Conservation (phyloP, 169 alveolate genomes). For the Plasmodium vinckei region DNA sequence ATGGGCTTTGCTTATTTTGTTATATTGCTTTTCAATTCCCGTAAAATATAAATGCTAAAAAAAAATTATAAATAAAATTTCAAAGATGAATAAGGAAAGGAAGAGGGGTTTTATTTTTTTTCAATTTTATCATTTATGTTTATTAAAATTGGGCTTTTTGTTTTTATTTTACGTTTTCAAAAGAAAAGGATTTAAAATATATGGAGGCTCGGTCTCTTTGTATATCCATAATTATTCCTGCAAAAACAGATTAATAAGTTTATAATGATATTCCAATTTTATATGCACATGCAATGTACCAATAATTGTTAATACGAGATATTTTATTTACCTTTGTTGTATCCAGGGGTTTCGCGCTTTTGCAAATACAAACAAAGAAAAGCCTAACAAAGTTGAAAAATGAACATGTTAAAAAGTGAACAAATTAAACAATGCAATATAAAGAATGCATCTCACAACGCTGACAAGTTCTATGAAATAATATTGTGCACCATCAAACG, state of each 20-base stretch:
- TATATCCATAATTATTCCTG: slow-evolving; percentile 75
- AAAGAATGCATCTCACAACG: no score
- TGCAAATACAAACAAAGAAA: slow-evolving; percentile 72
- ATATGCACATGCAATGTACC: background rate
- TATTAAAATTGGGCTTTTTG: no score
- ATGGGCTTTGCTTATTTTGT: slow-evolving; percentile 43
- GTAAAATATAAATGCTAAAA: slow-evolving; percentile 21
- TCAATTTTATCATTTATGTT: no score
- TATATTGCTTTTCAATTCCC: slow-evolving; percentile 35
- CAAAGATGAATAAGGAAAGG: background rate
- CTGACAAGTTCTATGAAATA: no score
- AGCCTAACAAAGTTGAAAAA: slow-evolving; percentile 28
- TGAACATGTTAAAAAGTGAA: no score
- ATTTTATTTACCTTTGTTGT: slow-evolving; percentile 20
- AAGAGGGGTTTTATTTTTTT: background rate
- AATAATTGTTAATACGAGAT: background rate
- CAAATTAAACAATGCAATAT: no score
- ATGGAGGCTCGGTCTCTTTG: slow-evolving; percentile 49
- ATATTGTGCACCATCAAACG: background rate
- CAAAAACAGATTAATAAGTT: background rate
- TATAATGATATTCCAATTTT: background rate
- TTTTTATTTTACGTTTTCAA: slow-evolving; percentile 43
- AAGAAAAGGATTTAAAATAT: slow-evolving; percentile 63
- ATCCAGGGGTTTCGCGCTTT: slow-evolving; percentile 52
- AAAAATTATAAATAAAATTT: background rate